Evolutionary conservation across 305 asterid genomes (phyloP), one percentile per base, ranked within the genome.

Genomic region (Fraxinus floribunda): DNA sequence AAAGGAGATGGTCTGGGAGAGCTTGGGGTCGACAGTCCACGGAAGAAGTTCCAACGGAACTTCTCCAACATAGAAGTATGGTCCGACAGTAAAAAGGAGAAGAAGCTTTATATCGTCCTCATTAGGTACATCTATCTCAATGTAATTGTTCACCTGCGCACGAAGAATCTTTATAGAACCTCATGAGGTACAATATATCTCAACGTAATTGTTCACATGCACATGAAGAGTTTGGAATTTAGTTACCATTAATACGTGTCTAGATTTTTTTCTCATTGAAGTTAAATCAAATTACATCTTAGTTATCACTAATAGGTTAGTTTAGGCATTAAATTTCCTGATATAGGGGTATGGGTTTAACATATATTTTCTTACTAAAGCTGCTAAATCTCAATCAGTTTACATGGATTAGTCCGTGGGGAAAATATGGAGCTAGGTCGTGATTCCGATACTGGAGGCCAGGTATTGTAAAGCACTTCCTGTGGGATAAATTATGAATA

Each of bases 391-490:
- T 80, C 87, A 78, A 79, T 84, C 89, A 95, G 99, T 85, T 86
- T 95, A 62, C 99, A 94, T 80, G 99, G 99, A 41, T 87, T 94
- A 81, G 97, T 94, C 57, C 97, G 98, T 46, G 98, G 99, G 68
- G 99, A 95, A 81, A 94, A 95, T 80, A 94, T 95, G 99, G 98
- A 95, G 88, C 99, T 95, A 78, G 99, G 99, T 80, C 92, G 99
- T 78, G 99, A 95, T 87, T 93, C 98, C 11, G 99, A 95, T 82
- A 95, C 99, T 0, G 99, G 97, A 68, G 98, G 99, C 72, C 99
- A 95, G 97, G 98, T 93, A 87, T 78, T 64, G 24, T 30, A 18
- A 29, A 24, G 62, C 39, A 20, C 74, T 18, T 79, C 36, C n/a
- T 34, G n/a, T 9, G 18, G 60, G 77, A 30, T 75, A 35, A 0